Conservation (phyloP, 768 basidiomycete species). For the Multifurca ochricompacta region DNA sequence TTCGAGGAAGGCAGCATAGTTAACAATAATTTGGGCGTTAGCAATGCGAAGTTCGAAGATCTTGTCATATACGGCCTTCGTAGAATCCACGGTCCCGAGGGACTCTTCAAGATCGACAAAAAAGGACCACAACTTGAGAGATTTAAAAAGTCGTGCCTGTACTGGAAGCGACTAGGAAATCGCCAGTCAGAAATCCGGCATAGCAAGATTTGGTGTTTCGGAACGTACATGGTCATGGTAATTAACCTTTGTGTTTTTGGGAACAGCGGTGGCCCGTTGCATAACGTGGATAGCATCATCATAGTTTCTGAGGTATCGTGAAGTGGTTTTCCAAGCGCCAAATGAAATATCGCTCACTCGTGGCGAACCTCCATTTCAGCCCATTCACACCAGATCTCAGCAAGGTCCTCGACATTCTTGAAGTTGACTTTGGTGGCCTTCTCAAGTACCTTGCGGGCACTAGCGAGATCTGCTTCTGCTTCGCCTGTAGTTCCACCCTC, state of each 20-base stretch:
- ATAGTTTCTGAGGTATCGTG: constrained; percentile 61
- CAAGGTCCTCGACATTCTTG: constrained; percentile 93
- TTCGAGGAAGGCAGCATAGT: constrained; percentile 94
- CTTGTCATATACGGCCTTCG: constrained; percentile 92
- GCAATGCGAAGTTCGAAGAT: constrained; percentile 95
- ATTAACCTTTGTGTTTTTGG: constrained; percentile 83
- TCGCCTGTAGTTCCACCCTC: constrained; percentile 78
- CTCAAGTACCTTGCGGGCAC: constrained; percentile 87
- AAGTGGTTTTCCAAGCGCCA: constrained; percentile 18
- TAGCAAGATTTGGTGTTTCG: constrained; percentile 19
- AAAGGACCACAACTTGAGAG: constrained; percentile 97
- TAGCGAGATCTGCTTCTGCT: constrained; percentile 75
- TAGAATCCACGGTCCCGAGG: constrained; percentile 85
- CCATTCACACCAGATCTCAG: constrained; percentile 99
- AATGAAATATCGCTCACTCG: constrained; percentile 52
- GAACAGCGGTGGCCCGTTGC: constrained; percentile 91
- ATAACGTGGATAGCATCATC: constrained; percentile 93
- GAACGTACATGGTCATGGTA: constrained; percentile 87
- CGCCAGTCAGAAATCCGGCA: not conserved
- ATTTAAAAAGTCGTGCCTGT: constrained; percentile 92
- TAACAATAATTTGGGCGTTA: constrained; percentile 95
- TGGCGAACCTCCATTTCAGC: constrained; percentile 95
- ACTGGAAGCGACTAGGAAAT: constrained; percentile 60
- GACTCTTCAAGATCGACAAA: constrained; percentile 97
- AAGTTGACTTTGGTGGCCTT: constrained; percentile 89